Evolutionary conservation across 2,329 filamentous ascomycete genomes (phyloP).

Genomic region (Nannizziopsis arthrosporioides): DNA sequence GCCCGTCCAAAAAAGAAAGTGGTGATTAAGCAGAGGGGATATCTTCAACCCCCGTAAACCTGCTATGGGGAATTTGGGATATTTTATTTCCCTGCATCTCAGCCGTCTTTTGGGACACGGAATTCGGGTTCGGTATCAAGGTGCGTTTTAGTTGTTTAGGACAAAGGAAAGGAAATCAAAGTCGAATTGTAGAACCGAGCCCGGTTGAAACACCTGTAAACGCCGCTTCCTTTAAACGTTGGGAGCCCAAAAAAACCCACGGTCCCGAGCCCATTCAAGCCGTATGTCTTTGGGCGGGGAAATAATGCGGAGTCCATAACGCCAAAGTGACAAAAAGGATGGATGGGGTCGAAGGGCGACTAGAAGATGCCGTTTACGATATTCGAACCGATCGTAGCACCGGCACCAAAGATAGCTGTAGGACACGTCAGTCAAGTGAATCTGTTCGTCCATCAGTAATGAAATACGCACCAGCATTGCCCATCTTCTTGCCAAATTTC

Average conservation of each 20-base stretch:
- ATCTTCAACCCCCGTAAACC: slow-evolving; percentile 2
- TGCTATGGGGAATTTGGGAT: neutral
- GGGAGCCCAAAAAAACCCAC: no score
- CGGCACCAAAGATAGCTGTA: slow-evolving; percentile 77
- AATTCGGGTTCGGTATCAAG: neutral
- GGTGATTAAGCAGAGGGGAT: neutral
- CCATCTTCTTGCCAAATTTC: slow-evolving; percentile 94
- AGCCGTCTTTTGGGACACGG: neutral
- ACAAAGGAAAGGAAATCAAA: neutral
- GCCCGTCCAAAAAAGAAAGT: neutral
- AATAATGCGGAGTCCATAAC: neutral
- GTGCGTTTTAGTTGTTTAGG: no score
- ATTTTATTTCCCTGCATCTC: neutral
- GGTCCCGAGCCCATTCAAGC: neutral
- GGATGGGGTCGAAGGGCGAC: slow-evolving; percentile 14
- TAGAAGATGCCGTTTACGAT: slow-evolving; percentile 87
- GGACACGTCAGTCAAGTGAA: slow-evolving; percentile 30
- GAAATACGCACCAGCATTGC: slow-evolving; percentile 46
- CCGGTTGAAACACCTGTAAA: no score
- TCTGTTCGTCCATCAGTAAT: neutral
- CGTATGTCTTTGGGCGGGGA: neutral
- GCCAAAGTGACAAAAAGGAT: neutral
- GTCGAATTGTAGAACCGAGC: neutral
- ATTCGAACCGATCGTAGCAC: slow-evolving; percentile 79
- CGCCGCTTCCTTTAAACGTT: no score